Evolutionary conservation across 805 yeast species (phyloP).

Genomic region (Starmerella tilneyi): DNA sequence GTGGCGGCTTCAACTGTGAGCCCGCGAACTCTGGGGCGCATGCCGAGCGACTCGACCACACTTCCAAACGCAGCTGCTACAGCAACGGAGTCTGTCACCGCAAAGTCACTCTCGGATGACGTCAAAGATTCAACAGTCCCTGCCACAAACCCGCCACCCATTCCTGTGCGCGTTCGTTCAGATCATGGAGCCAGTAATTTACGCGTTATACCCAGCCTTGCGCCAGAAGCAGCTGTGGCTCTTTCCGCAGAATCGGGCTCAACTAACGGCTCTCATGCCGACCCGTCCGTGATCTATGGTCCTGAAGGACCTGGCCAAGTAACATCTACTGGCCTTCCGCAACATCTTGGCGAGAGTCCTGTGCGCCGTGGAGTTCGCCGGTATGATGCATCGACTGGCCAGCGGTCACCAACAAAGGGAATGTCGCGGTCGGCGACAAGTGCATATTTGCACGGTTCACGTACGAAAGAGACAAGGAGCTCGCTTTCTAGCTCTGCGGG

Average conservation of each 20-base stretch:
- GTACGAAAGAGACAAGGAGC: neutral
- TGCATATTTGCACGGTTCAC: neutral
- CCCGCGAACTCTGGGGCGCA: too few species aligned
- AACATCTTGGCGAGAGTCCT: neutral
- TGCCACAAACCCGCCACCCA: neutral
- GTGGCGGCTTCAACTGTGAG: too few species aligned
- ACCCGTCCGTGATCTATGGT: neutral
- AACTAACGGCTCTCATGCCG: neutral
- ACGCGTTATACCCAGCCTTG: too few species aligned
- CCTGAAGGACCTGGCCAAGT: neutral
- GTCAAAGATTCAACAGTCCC: too few species aligned
- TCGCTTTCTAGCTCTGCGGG: neutral
- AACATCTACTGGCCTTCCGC: neutral
- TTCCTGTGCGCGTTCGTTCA: neutral
- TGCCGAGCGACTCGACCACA: too few species aligned
- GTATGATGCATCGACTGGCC: neutral
- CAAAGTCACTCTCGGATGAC: too few species aligned
- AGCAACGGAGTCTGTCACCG: too few species aligned
- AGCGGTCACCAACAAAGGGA: neutral
- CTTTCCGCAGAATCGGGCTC: neutral
- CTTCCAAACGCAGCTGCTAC: neutral
- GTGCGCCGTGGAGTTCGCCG: neutral
- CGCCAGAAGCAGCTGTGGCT: neutral
- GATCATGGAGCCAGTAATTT: too few species aligned
- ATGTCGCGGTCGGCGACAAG: neutral